These are phyloP conservation scores for Megacollybia marginata DNA, from an alignment of 768 basidiomycete genomes.

Conservation along the genomic window DNA sequence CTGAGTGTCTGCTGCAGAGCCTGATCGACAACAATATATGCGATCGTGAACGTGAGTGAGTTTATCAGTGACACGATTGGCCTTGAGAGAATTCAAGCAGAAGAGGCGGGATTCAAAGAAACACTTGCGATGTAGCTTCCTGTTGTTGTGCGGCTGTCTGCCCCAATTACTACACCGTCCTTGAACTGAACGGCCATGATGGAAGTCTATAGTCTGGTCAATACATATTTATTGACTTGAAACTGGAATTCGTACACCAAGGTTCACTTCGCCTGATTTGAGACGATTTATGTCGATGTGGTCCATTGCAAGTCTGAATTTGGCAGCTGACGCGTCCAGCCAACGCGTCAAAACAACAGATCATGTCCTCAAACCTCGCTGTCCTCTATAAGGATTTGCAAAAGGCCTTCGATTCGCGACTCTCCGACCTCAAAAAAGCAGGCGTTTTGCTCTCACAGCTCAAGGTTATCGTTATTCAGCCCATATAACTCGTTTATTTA, in stretches of 20 bases:
- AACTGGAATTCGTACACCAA: slow-evolving; percentile 61
- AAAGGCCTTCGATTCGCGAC: slow-evolving; percentile 55
- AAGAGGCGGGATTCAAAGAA: not conserved
- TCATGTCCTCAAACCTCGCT: slow-evolving; percentile 51
- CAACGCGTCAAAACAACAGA: slow-evolving; percentile 20
- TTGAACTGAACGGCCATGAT: slow-evolving; percentile 99
- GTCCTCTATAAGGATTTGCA: slow-evolving; percentile 60
- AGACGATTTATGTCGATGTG: slow-evolving; percentile 79
- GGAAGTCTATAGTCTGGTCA: slow-evolving; percentile 62
- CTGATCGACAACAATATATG: slow-evolving; percentile 98
- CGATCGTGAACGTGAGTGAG: slow-evolving; percentile 94
- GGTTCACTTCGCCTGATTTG: slow-evolving; percentile 94
- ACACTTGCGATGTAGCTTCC: slow-evolving; percentile 86
- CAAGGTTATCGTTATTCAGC: slow-evolving; percentile 43
- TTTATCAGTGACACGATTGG: slow-evolving; percentile 98
- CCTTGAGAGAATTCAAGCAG: slow-evolving; percentile 34
- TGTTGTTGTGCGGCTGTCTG: slow-evolving; percentile 95
- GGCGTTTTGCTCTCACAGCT: slow-evolving; percentile 59
- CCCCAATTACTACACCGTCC: slow-evolving; percentile 91
- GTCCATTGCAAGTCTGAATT: slow-evolving; percentile 36
- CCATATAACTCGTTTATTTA: not conserved
- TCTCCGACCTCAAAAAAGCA: slow-evolving; percentile 63
- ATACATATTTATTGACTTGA: slow-evolving; percentile 1
- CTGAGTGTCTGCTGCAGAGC: slow-evolving; percentile 96
- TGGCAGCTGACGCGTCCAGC: slow-evolving; percentile 46